Evolutionary conservation across 2,329 filamentous ascomycete species (phyloP).

Genomic region (Cladophialophora carrionii): DNA sequence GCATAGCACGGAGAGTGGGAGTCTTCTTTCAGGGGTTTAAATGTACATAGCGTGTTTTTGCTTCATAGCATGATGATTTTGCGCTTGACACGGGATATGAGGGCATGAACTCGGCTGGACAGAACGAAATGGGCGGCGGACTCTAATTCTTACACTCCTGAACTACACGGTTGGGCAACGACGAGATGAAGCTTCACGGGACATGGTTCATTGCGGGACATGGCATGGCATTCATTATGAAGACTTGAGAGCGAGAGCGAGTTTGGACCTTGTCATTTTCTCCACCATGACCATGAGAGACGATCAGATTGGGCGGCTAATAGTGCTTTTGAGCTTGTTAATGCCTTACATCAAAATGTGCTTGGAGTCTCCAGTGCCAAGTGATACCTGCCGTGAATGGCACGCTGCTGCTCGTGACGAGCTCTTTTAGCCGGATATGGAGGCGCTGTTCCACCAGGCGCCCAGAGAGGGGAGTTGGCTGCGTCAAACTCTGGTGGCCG

Average conservation of each 20-base stretch:
- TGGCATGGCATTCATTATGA: conserved; percentile 1
- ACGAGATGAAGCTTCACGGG: conserved; percentile 9
- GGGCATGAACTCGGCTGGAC: conserved; percentile 14
- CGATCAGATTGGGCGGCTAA: conserved; percentile 12
- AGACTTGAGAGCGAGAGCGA: conserved; percentile 12
- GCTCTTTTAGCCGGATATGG: conserved; percentile 1
- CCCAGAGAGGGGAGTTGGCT: background rate
- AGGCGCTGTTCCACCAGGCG: background rate
- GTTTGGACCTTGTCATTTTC: conserved; percentile 6
- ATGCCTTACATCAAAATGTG: background rate
- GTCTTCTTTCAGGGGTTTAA: conserved; percentile 12
- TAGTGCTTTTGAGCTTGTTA: conserved; percentile 5
- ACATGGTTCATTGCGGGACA: background rate
- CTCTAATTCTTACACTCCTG: conserved; percentile 10
- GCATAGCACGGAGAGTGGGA: conserved; percentile 27
- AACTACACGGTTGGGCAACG: conserved; percentile 2
- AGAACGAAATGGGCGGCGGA: conserved; percentile 16
- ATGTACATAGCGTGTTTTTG: conserved; percentile 20
- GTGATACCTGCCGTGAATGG: background rate
- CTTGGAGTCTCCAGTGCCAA: background rate
- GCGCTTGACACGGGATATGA: conserved; percentile 14
- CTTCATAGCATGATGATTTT: conserved; percentile 16
- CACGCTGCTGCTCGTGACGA: background rate
- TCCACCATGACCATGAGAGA: background rate
- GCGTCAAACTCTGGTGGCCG: background rate